Conservation (phyloP, 2,329 filamentous ascomycete species). For the Stenocarpella maydis region DNA sequence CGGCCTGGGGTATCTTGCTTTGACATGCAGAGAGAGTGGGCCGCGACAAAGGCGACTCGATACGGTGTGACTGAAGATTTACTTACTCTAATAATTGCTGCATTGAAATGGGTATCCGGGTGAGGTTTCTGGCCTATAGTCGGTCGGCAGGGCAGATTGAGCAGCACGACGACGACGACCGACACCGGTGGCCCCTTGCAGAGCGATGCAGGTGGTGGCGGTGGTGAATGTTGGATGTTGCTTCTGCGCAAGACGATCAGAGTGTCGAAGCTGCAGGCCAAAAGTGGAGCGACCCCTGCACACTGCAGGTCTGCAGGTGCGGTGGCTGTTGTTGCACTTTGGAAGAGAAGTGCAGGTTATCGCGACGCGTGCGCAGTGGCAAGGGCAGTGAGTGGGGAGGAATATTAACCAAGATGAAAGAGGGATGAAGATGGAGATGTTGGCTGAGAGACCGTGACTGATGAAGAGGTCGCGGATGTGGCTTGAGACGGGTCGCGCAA, state of each 20-base stretch:
- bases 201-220: slow-evolving; percentile 1
- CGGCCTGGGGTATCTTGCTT: slow-evolving; percentile 11
- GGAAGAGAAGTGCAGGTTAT: neutral
- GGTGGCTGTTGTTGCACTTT: neutral
- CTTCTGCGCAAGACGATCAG: slow-evolving; percentile 6
- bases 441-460: neutral
- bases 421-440: neutral
- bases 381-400: neutral
- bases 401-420: neutral
- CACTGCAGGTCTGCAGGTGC: slow-evolving; percentile 1
- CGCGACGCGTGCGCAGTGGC: neutral
- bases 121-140: too few relatives aligned
- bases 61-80: neutral
- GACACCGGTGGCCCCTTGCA: slow-evolving; percentile 13
- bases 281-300: slow-evolving; percentile 17
- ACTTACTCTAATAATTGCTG: slow-evolving; percentile 32
- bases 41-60: slow-evolving; percentile 2
- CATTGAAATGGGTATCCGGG: slow-evolving; percentile 21
- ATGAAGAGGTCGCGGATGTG: slow-evolving; percentile 1
- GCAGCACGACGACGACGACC: neutral
- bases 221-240: neutral
- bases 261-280: slow-evolving; percentile 21
- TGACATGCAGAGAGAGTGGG: slow-evolving; percentile 3
- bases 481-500: slow-evolving; percentile 27
- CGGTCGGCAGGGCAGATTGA: neutral